These are phyloP conservation scores for Leccinellum rugosiceps DNA, from an alignment of 768 basidiomycete genomes.

Conservation along the genomic window DNA sequence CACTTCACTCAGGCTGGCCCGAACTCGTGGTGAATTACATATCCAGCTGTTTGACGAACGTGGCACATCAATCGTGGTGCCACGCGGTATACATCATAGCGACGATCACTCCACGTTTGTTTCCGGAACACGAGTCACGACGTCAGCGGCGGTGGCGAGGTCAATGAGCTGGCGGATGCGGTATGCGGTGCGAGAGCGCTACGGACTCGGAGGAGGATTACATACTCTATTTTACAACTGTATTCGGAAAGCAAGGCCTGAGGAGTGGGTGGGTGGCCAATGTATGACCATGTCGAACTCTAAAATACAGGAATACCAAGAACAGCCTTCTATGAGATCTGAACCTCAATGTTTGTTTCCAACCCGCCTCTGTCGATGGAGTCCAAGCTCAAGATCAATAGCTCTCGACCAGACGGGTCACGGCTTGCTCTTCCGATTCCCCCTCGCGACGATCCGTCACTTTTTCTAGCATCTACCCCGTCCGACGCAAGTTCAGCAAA, in stretches of 20 bases:
- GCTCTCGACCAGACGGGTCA: constrained; percentile 32
- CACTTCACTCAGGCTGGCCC: too few species aligned
- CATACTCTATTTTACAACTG: too few species aligned
- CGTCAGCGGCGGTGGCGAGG: neutral
- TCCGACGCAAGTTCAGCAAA: neutral
- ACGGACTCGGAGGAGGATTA: neutral
- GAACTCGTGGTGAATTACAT: too few species aligned
- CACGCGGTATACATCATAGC: too few species aligned
- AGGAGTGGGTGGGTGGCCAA: neutral
- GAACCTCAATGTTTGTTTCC: too few species aligned
- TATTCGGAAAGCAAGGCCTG: too few species aligned
- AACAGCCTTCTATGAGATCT: too few species aligned
- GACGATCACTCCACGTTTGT: too few species aligned
- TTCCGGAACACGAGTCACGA: too few species aligned
- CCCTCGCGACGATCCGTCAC: constrained; percentile 23
- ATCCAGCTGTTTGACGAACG: too few species aligned
- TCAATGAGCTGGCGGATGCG: neutral
- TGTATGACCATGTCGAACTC: neutral
- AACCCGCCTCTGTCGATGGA: neutral
- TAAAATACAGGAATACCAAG: neutral
- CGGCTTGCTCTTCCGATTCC: constrained; percentile 17
- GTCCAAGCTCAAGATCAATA: constrained; percentile 15
- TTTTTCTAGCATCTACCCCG: constrained; percentile 17
- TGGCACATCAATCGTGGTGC: too few species aligned
- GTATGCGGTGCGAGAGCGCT: neutral